Percentiles rank a stretch among this genome's conserved stretches.
These are phyloP conservation scores for Calonectria naviculata DNA, from an alignment of 2,329 filamentous ascomycete species.

Conservation along the genomic window DNA sequence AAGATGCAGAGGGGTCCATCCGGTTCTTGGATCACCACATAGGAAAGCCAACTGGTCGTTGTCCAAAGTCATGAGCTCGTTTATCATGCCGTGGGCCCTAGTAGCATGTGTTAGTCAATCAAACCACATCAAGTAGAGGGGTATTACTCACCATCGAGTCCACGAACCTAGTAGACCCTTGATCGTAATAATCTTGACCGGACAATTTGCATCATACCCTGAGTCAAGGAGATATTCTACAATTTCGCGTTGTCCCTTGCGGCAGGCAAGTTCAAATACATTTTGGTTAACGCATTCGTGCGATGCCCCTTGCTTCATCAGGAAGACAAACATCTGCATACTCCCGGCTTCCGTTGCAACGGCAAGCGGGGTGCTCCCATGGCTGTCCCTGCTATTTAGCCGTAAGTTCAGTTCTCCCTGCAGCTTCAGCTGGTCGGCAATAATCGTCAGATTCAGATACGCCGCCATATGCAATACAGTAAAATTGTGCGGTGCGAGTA, in stretches of 20 bases:
- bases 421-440: neutral
- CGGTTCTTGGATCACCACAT: neutral
- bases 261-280: neutral
- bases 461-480: neutral
- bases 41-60: neutral
- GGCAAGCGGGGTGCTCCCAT: neutral
- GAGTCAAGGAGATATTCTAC: neutral
- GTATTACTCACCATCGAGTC: neutral
- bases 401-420: neutral
- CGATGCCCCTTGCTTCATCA: neutral
- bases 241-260: neutral
- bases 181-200: neutral
- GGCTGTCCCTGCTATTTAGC: neutral
- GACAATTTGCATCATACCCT: neutral
- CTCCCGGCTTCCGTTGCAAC: neutral
- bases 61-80: neutral
- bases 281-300: neutral
- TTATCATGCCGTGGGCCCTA: neutral
- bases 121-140: too few relatives aligned
- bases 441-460: neutral
- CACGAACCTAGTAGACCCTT: neutral
- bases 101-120: neutral
- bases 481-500: neutral
- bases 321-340: neutral
- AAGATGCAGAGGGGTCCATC: neutral